These are phyloP conservation scores for Ceratobasidium sp. DNA, from an alignment of 1,284 basidiomycete species.

Conservation along the genomic window DNA sequence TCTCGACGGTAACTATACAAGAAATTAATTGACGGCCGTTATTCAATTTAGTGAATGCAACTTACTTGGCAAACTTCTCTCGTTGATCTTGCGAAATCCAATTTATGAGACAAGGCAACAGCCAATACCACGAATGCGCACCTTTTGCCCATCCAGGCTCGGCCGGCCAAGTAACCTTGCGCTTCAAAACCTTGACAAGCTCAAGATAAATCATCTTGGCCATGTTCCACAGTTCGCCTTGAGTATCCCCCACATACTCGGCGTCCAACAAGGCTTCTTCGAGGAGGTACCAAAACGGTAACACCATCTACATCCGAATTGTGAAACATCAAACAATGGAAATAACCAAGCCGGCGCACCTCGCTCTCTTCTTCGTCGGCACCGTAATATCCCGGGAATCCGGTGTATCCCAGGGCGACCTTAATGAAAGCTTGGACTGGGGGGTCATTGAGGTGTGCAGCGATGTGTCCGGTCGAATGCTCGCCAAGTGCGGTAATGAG, in stretches of 20 bases:
- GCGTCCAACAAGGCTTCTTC: conserved; percentile 86
- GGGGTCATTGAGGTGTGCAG: conserved; percentile 67
- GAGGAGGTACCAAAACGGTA: conserved; percentile 86
- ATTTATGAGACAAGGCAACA: conserved; percentile 2
- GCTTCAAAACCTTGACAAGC: conserved; percentile 70
- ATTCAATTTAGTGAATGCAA: conserved; percentile 41
- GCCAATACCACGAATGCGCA: conserved; percentile 44
- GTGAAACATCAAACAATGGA: neutral
- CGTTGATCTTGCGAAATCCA: conserved; percentile 61
- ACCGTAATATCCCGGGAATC: conserved; percentile 75
- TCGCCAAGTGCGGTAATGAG: conserved; percentile 81
- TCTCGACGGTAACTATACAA: conserved; percentile 76
- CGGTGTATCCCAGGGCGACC: conserved; percentile 75
- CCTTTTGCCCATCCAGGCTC: conserved; percentile 70
- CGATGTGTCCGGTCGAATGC: conserved; percentile 82
- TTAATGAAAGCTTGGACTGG: conserved; percentile 72
- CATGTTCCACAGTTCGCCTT: conserved; percentile 59
- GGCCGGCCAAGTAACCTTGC: conserved; percentile 75
- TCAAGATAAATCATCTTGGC: conserved; percentile 80
- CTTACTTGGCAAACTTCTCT: conserved; percentile 77
- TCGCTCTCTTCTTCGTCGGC: conserved; percentile 86
- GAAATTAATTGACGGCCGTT: neutral
- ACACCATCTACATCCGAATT: conserved; percentile 60
- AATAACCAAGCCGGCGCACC: conserved; percentile 42
- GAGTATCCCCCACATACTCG: conserved; percentile 58